These are phyloP conservation scores for Nicotiana knightiana DNA, from an alignment of 257 asterid species.

Conservation along the genomic window DNA sequence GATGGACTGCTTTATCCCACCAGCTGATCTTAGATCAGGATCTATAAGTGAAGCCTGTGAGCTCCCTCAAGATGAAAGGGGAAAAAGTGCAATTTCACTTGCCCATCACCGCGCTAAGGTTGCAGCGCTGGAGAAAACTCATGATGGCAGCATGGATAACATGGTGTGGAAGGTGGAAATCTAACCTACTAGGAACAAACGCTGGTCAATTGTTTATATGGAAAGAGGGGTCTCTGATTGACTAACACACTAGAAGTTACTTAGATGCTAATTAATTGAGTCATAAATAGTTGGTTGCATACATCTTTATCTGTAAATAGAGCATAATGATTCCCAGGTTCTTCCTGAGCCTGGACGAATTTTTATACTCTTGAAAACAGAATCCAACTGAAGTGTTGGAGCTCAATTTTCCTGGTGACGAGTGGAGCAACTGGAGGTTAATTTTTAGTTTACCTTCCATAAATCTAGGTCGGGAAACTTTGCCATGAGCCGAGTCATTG, in stretches of 20 bases:
- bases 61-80: constrained; percentile 67
- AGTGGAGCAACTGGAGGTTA: constrained; percentile 48
- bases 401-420: constrained; percentile 40
- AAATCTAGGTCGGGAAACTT: constrained; percentile 42
- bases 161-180: constrained; percentile 63
- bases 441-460: constrained; percentile 25
- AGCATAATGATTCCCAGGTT: constrained; percentile 23
- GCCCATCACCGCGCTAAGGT: constrained; percentile 51
- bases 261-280: constrained; percentile 19
- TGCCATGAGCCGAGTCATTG: constrained; percentile 32
- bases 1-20: constrained; percentile 90
- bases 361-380: constrained; percentile 25
- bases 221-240: constrained; percentile 40
- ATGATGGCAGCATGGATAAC: constrained; percentile 32
- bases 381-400: constrained; percentile 60
- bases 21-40: constrained; percentile 74
- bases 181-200: constrained; percentile 34
- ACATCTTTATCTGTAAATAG: constrained; percentile 27
- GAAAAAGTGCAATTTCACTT: constrained; percentile 27
- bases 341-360: constrained; percentile 14
- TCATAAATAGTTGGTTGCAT: constrained; percentile 18
- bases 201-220: constrained; percentile 44
- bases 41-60: constrained; percentile 71
- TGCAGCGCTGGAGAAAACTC: constrained; percentile 56
- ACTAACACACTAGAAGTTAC: constrained; percentile 51